A percentile compares a stretch with the other conserved stretches of the same genome.
Evolutionary conservation across 768 basidiomycete genomes (phyloP).

Genomic region (Hemileccinum impolitum): DNA sequence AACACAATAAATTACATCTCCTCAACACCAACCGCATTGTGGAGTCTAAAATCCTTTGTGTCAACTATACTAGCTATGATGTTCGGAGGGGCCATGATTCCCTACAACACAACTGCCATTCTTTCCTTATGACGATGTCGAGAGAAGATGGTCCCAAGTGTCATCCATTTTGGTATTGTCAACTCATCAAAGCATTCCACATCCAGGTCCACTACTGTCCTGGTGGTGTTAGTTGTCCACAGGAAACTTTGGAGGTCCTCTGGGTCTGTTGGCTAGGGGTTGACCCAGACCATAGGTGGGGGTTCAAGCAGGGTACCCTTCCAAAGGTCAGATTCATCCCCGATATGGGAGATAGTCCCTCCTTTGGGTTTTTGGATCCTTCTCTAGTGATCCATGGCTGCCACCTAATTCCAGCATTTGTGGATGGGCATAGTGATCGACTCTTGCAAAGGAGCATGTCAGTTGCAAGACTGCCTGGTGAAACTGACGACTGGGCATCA

Average conservation of each 20-base stretch:
- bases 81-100: neutral
- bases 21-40: neutral
- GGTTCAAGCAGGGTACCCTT: neutral
- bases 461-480: neutral
- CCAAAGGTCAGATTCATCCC: neutral
- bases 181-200: neutral
- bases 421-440: neutral
- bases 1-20: neutral
- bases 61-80: constrained; percentile 7
- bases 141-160: neutral
- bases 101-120: rapidly evolving
- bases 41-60: neutral
- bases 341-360: neutral
- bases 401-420: neutral
- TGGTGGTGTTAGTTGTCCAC: neutral
- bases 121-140: neutral
- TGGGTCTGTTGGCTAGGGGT: constrained; percentile 5
- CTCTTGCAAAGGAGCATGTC: neutral
- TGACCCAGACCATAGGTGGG: neutral
- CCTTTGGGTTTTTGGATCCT: neutral
- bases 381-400: neutral
- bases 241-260: neutral
- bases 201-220: neutral
- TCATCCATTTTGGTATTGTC: constrained; percentile 5
- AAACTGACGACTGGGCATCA: neutral